phyloP scores from a whole-genome alignment of 1,284 basidiomycete genomes.

The Ustilago nuda region DNA sequence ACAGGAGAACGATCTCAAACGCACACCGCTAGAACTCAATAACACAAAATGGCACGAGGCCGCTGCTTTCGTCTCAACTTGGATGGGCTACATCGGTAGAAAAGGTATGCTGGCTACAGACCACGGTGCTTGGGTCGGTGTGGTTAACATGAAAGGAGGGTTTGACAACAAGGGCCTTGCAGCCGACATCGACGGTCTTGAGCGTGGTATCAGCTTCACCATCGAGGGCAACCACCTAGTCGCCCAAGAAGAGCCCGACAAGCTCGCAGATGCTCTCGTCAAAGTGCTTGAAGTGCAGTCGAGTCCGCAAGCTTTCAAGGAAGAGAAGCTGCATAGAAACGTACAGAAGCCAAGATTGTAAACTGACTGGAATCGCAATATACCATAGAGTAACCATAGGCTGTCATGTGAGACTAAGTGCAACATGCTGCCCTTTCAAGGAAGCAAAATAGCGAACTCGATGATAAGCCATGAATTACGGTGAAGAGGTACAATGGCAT shows the following conservation, averaged over 20 bases:
- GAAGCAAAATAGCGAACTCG: neutral
- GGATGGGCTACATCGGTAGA: slow-evolving; percentile 37
- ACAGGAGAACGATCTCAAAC: slow-evolving; percentile 35
- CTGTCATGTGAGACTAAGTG: neutral
- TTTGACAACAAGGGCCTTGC: slow-evolving; percentile 30
- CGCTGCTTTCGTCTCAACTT: slow-evolving; percentile 49
- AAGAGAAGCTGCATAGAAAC: slow-evolving; percentile 36
- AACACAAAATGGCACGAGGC: slow-evolving; percentile 64
- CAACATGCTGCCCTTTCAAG: too few relatives aligned
- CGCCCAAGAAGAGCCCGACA: slow-evolving; percentile 57
- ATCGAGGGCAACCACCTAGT: slow-evolving; percentile 56
- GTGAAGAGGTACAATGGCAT: too few relatives aligned
- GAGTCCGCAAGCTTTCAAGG: slow-evolving; percentile 19
- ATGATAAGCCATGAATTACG: neutral
- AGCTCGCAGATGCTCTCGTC: slow-evolving; percentile 29
- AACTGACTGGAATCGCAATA: neutral
- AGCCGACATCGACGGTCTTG: slow-evolving; percentile 30
- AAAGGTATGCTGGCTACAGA: slow-evolving; percentile 19
- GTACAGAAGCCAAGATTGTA: slow-evolving; percentile 36
- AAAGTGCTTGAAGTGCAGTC: slow-evolving; percentile 36
- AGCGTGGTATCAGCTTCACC: slow-evolving; percentile 32
- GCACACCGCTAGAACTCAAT: slow-evolving; percentile 44
- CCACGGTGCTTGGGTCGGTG: slow-evolving; percentile 30
- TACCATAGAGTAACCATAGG: neutral
- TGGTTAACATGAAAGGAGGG: slow-evolving; percentile 43